Evolutionary conservation across 2,329 filamentous ascomycete genomes (phyloP), one percentile per base, ranked within the genome.

Genomic region (Grosmannia clavigera): DNA sequence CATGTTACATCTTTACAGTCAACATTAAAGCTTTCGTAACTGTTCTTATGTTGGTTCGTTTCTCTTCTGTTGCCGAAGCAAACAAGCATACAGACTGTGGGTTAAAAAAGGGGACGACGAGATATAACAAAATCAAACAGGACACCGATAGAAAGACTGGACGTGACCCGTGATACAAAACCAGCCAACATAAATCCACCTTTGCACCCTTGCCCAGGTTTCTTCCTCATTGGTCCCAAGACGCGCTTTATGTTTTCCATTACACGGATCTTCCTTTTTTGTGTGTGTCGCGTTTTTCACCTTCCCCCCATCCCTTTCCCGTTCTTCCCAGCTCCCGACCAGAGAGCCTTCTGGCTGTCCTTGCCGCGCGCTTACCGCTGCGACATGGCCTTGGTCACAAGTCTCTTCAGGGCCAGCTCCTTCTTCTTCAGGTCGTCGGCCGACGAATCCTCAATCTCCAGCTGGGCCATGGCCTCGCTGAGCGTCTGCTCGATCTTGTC

Each of bases 351-450:
- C 33, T 9, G 33, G 33, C 33, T 35, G 33, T 35, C 33, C 9
- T 40, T 2, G 12, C 38, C 14, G 38, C 38, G 12, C 58, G 33
- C 58, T 85, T 92, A 95, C 77, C 90, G 86, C 72, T 90, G 92
- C 66, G 90, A 86, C 90, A 95, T 95, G 70, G 89, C 92, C 88
- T 97, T 99, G 78, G 94, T 99, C 70, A 99, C 92, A 68, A 95
- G 84, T 72, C 94, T 84, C 90, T 97, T 99, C 66, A 99, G 84
- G 64, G 91, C 91, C 67, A 99, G 82, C 83, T 99, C 94, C 87
- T 96, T 95, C 90, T 97, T 97, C 90, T 95, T 97, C 69, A 99
- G 82, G 74, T 99, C 94, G 69, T 99, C 95, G 64, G 91, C 88
- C 64, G 80, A 78, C 61, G 90, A 89, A 68, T 99, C 95, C 77